These are phyloP conservation scores for Eucalyptus rudis DNA, from an alignment of 345 rosid genomes.

Conservation along the genomic window DNA sequence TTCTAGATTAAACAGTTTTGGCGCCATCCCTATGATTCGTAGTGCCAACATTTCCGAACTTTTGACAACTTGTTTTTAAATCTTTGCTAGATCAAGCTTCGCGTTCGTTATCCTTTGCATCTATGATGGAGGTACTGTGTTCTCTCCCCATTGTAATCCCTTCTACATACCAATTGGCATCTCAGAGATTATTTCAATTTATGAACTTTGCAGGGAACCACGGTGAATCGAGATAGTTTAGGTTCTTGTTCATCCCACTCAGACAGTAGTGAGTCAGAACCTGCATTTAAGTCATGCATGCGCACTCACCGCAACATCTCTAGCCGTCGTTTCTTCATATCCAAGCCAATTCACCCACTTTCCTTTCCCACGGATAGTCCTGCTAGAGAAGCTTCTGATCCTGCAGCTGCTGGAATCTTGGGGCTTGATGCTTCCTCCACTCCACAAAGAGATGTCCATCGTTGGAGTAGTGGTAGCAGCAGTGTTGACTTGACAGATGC, in stretches of 20 bases:
- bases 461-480: conserved; percentile 49
- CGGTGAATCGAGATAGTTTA: conserved; percentile 22
- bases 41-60: background rate
- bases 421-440: conserved; percentile 2
- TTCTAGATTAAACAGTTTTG: background rate
- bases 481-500: conserved; percentile 24
- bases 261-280: conserved; percentile 36
- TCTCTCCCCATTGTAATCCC: background rate
- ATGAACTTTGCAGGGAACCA: conserved; percentile 13
- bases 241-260: conserved; percentile 30
- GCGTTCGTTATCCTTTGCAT: conserved; percentile 12
- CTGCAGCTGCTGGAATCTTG: background rate
- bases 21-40: background rate
- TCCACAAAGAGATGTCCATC: conserved; percentile 19
- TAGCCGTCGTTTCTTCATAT: conserved; percentile 24
- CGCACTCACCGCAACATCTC: conserved; percentile 31
- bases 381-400: conserved; percentile 4
- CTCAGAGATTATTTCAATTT: background rate
- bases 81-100: conserved; percentile 18
- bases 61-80: background rate
- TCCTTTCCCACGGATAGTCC: conserved; percentile 15
- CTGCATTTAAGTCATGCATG: conserved; percentile 13
- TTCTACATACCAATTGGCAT: background rate
- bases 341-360: conserved; percentile 55
- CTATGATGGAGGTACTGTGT: conserved; percentile 20